Evolutionary conservation across 345 rosid species (phyloP).

Genomic region (Streptanthus diversifolius): DNA sequence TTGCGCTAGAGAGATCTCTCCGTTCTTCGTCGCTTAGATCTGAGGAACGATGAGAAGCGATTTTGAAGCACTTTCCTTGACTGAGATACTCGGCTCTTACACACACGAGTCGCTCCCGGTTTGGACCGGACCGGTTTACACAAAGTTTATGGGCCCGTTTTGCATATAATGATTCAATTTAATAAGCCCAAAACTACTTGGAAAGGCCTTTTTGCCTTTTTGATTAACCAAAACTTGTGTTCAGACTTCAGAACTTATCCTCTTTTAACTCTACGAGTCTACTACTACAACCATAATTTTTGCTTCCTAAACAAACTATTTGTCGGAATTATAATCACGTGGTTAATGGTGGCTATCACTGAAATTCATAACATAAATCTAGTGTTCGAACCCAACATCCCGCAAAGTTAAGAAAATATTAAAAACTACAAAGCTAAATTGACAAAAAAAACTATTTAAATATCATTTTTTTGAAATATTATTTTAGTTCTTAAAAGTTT

Average conservation of each 20-base stretch:
- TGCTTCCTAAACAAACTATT: too few species aligned
- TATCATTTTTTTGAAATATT: not conserved
- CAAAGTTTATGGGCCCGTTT: constrained; percentile 1
- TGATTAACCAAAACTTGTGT: not conserved
- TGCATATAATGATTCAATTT: not conserved
- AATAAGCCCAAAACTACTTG: not conserved
- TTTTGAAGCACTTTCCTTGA: not conserved
- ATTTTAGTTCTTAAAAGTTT: not conserved
- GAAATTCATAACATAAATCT: too few species aligned
- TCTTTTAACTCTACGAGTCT: too few species aligned
- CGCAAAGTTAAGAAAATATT: too few species aligned
- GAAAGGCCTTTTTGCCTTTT: not conserved
- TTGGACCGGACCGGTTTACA: not conserved
- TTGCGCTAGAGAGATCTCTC: not conserved
- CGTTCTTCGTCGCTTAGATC: constrained; percentile 27
- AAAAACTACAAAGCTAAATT: too few species aligned
- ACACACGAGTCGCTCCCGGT: constrained; percentile 2
- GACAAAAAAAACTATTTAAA: too few species aligned
- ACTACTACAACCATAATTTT: too few species aligned
- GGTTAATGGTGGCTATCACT: too few species aligned
- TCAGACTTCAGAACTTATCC: too few species aligned
- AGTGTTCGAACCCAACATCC: too few species aligned
- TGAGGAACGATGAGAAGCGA: constrained; percentile 3
- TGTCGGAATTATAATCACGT: too few species aligned
- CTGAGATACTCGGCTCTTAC: not conserved